These are phyloP conservation scores for Capronia americana DNA, from an alignment of 2,329 filamentous ascomycete genomes.

Conservation along the genomic window DNA sequence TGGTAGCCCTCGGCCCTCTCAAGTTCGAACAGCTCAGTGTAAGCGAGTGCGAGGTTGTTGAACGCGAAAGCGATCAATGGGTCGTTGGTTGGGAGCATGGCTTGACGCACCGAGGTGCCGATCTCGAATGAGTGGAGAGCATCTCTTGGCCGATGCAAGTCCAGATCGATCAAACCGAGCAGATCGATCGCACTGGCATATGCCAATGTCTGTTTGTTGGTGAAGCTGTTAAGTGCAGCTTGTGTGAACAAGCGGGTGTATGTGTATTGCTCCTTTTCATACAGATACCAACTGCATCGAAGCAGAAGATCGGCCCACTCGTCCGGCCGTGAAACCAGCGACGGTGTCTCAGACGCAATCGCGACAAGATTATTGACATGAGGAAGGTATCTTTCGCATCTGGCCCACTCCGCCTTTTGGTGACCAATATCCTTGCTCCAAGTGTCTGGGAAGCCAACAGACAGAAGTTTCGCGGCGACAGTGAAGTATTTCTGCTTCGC, in stretches of 20 bases:
- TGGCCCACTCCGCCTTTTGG: conserved; percentile 3
- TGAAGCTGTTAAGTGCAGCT: conserved; percentile 20
- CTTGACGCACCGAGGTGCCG: conserved; percentile 1
- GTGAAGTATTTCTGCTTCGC: background rate
- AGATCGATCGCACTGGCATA: conserved; percentile 36
- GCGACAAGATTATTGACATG: background rate
- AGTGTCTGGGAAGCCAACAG: conserved; percentile 3
- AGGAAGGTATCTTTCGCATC: conserved; percentile 1
- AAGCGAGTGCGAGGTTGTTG: conserved; percentile 45
- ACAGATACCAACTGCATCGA: conserved; percentile 29
- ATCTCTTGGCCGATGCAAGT: conserved; percentile 27
- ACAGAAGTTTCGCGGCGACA: background rate
- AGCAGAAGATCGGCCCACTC: conserved; percentile 27
- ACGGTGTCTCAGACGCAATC: background rate
- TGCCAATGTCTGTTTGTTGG: conserved; percentile 26
- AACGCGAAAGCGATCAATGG: conserved; percentile 43
- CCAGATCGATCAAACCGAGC: conserved; percentile 32
- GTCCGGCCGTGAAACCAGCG: conserved; percentile 7
- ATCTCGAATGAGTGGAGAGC: conserved; percentile 31
- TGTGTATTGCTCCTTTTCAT: conserved; percentile 35
- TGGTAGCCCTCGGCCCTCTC: conserved; percentile 43
- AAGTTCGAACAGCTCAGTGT: conserved; percentile 44
- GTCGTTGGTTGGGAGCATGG: conserved; percentile 26
- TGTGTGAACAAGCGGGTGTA: conserved; percentile 29
- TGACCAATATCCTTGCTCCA: conserved; percentile 8